Base-by-base conservation (phyloP, 1,284 basidiomycete genomes). In the Marasmius tenuissimus region DNA sequence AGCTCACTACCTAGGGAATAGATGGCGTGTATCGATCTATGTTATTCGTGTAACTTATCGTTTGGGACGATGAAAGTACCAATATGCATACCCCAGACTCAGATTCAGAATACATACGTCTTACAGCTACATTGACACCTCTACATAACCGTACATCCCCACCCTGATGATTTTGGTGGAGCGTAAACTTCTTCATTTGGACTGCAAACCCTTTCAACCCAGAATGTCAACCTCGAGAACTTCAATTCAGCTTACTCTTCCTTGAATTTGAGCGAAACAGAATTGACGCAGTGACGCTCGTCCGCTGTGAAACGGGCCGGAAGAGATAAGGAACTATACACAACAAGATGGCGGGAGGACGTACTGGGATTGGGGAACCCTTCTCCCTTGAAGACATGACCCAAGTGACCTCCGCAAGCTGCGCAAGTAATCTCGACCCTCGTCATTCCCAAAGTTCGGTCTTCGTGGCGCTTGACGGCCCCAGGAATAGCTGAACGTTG, bases 351-450 rank as follows among this genome's bases (percentile, higher is more conserved):
- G 20, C 5, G 4, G 52, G 12, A 37, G 16, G n/a, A 69, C 81
- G 20, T 70, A 92, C 91, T 92, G 6, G 91, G 90, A 0, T 85
- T 91, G 6, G 74, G 61, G 72, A 84, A 92, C 2, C 92, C 90
- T 76, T 97, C 95, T 37, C 95, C 96, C 70, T 89, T 91, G 82
- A 97, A 98, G 57, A 97, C 92, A 71, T 97, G 96, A 2, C 96
- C 96, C 11, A 97, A 81, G 72, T 97, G 96, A 1, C 95, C 93
- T 12, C 93, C 94, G 67, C 95, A 97, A 0, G 89, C 88, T 12
- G 88, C 84, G 71, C 92, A 94, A 22, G 85, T 90, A 54, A 95
- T 94, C 75, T 94, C 92, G 6, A 77, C 92, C 62, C 91, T 83
- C 10, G 71, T 70, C 79, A 81, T 85, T n/a, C 86, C 85, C 39